Percentiles rank a stretch among this genome's conserved stretches.
These are phyloP conservation scores for Candida saitoana DNA, from an alignment of 805 yeast species.

Conservation along the genomic window DNA sequence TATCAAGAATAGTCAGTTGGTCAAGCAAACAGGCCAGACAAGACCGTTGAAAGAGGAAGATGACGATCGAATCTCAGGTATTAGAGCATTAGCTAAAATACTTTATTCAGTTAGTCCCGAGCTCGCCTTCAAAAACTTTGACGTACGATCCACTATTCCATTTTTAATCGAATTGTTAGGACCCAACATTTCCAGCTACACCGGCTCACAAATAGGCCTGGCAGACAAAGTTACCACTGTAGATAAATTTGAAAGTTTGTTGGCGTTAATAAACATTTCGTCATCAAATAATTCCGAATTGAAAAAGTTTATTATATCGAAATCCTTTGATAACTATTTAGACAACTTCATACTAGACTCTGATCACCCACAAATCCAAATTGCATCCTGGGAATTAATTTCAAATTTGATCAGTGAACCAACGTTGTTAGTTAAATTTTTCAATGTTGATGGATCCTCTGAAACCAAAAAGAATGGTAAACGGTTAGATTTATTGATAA, in stretches of 20 bases:
- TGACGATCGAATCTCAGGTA: slow-evolving; percentile 27
- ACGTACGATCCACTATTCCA: slow-evolving; percentile 41
- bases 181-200: slow-evolving; percentile 22
- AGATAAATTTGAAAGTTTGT: slow-evolving; percentile 52
- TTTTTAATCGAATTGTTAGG: slow-evolving; percentile 47
- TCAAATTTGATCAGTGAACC: slow-evolving; percentile 52
- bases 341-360: slow-evolving; percentile 38
- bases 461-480: slow-evolving; percentile 20
- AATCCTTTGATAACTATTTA: slow-evolving; percentile 45
- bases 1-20: slow-evolving; percentile 22
- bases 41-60: slow-evolving; percentile 16
- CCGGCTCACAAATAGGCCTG: slow-evolving; percentile 13
- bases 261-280: slow-evolving; percentile 67
- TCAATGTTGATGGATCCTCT: slow-evolving; percentile 42
- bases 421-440: slow-evolving; percentile 48
- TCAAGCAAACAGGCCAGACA: slow-evolving; percentile 16
- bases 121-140: slow-evolving; percentile 37
- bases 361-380: slow-evolving; percentile 44
- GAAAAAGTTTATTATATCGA: slow-evolving; percentile 34
- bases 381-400: slow-evolving; percentile 59
- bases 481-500: slow-evolving; percentile 28
- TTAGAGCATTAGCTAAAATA: slow-evolving; percentile 42
- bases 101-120: slow-evolving; percentile 42
- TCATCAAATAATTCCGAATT: slow-evolving; percentile 41
- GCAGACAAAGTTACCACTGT: slow-evolving; percentile 29